Conservation (phyloP, 352 stramenopile species). For the Pythium myriotylum region DNA sequence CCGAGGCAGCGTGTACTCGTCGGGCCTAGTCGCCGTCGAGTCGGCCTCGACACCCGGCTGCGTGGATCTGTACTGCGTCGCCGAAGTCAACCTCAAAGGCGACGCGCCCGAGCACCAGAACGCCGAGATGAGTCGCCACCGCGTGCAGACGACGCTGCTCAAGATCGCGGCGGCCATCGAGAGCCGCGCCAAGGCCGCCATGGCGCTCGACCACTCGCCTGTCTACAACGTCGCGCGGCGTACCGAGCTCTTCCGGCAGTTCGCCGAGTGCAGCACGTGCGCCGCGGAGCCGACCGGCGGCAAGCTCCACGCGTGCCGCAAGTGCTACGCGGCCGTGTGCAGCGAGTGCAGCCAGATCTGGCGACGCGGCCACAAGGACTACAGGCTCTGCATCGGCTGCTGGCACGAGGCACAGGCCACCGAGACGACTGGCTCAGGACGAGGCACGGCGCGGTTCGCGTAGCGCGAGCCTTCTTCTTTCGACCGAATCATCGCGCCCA, state of each 20-base stretch:
- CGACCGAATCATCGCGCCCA: too few relatives aligned
- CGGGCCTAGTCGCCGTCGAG: slow-evolving; percentile 9
- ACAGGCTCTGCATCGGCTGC: slow-evolving; percentile 9
- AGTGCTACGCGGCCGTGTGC: slow-evolving; percentile 15
- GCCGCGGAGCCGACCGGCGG: not conserved
- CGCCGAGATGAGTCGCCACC: not conserved
- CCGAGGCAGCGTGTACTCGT: slow-evolving; percentile 7
- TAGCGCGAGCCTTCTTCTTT: too few relatives aligned
- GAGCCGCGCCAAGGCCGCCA: not conserved
- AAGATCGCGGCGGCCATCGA: not conserved
- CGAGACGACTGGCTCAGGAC: too few relatives aligned
- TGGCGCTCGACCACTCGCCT: not conserved
- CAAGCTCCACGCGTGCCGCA: slow-evolving; percentile 5
- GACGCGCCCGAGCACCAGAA: not conserved
- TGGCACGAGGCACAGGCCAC: not conserved
- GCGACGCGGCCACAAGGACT: slow-evolving; percentile 4
- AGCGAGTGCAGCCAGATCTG: not conserved
- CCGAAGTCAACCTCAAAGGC: slow-evolving; percentile 15
- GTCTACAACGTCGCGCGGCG: slow-evolving; percentile 5
- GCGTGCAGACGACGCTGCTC: not conserved
- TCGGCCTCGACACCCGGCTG: not conserved
- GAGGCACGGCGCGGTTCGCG: too few relatives aligned
- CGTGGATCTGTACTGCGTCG: slow-evolving; percentile 7
- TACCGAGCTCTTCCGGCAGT: not conserved
- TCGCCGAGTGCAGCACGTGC: not conserved